These are phyloP conservation scores for Phaeodactylum tricornutum DNA, from an alignment of 108 stramenopile genomes.

Conservation along the genomic window DNA sequence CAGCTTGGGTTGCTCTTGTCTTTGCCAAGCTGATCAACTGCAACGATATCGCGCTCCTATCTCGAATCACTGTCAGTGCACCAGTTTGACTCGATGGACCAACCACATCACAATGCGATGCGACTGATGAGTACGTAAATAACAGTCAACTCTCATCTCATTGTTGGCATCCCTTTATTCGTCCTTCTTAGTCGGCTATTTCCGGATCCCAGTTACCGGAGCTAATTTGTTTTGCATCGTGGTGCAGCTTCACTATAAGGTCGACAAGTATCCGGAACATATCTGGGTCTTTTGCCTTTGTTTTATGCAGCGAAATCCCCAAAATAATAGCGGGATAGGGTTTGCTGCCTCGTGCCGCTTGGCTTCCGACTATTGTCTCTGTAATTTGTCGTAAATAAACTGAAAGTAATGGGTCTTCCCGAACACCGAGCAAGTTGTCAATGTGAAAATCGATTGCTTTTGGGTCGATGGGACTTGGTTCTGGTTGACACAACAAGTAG, in stretches of 20 bases:
- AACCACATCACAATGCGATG: too few species aligned
- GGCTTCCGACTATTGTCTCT: background rate
- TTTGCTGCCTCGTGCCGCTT: conserved; percentile 6
- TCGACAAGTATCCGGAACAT: conserved; percentile 20
- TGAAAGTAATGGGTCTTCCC: conserved; percentile 25
- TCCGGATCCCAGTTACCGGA: too few species aligned
- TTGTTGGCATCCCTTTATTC: too few species aligned
- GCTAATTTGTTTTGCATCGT: too few species aligned
- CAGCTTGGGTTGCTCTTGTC: too few species aligned
- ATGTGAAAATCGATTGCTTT: conserved; percentile 22
- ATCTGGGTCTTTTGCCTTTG: conserved; percentile 6
- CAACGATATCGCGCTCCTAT: too few species aligned
- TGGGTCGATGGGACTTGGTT: conserved; percentile 15
- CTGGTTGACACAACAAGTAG: conserved; percentile 27
- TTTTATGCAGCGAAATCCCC: conserved; percentile 22
- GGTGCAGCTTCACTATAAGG: conserved; percentile 11
- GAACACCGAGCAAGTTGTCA: conserved; percentile 26
- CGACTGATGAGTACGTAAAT: too few species aligned
- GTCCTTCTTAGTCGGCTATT: too few species aligned
- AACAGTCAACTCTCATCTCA: too few species aligned
- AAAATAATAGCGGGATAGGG: conserved; percentile 16
- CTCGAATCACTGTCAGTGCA: too few species aligned
- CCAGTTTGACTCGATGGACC: too few species aligned
- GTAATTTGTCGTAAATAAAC: conserved; percentile 33
- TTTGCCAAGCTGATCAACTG: too few species aligned